phyloP scores from a whole-genome alignment of 2,329 filamentous ascomycete genomes.

The Phialophora chinensis region DNA sequence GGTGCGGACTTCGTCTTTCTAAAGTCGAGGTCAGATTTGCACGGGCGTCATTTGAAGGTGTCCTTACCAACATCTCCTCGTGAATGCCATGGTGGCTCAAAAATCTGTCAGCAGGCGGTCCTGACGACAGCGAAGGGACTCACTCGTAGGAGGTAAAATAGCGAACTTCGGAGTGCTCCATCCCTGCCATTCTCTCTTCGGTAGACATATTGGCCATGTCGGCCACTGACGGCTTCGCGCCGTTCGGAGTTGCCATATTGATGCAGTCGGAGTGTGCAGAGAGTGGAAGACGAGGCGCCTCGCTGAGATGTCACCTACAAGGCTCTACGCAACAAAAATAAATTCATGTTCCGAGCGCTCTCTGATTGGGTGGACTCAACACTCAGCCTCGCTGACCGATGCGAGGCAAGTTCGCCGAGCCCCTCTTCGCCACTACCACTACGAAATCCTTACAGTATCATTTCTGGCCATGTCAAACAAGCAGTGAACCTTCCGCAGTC shows the following conservation, averaged over 20 bases:
- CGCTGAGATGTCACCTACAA: not conserved
- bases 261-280: not conserved
- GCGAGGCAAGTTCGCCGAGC: not conserved
- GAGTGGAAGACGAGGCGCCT: not conserved
- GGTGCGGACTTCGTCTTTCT: conserved; percentile 87
- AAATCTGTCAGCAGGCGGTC: conserved; percentile 48
- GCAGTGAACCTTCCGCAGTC: not conserved
- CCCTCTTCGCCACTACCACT: not conserved
- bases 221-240: conserved; percentile 37
- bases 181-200: conserved; percentile 58
- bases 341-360: not conserved
- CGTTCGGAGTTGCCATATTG: conserved; percentile 29
- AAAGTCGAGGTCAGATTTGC: conserved; percentile 32
- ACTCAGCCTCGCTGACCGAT: not conserved
- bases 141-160: conserved; percentile 74
- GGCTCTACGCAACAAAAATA: not conserved
- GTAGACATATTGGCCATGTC: conserved; percentile 43
- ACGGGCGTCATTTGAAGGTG: too few species aligned
- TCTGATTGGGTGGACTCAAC: not conserved
- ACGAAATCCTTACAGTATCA: not conserved
- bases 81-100: conserved; percentile 92
- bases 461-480: not conserved
- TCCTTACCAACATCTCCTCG: conserved; percentile 44
- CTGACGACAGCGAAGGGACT: too few species aligned
- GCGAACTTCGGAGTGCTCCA: conserved; percentile 96